phyloP scores from a whole-genome alignment of 139 green algal genomes.

The Zygnema circumcarinatum region DNA sequence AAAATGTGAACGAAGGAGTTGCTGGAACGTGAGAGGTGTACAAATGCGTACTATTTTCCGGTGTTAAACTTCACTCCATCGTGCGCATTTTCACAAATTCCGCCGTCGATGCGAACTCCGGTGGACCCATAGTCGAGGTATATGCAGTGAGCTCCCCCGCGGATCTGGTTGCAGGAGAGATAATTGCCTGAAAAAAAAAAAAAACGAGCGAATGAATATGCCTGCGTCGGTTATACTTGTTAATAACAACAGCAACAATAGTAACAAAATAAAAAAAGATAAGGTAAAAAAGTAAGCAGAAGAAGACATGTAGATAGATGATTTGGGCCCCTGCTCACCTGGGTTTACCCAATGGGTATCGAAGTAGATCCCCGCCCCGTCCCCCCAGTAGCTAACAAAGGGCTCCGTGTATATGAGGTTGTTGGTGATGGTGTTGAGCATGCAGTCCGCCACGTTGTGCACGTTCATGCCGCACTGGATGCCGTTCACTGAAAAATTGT shows the following conservation, averaged over 20 bases:
- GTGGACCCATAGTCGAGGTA: not conserved
- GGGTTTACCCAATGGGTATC: conserved; percentile 35
- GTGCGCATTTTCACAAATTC: not conserved
- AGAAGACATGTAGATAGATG: too few species aligned
- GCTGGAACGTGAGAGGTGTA: too few species aligned
- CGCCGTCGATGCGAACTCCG: not conserved
- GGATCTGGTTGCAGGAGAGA: not conserved
- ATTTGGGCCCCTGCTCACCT: not conserved
- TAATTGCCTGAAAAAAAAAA: not conserved
- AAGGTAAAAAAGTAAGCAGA: too few species aligned
- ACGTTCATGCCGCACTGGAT: not conserved
- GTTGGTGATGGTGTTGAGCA: conserved; percentile 30
- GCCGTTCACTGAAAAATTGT: not conserved
- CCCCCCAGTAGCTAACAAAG: not conserved
- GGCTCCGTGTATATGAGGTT: conserved; percentile 17
- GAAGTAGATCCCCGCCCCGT: conserved; percentile 18
- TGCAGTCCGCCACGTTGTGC: conserved; percentile 11
- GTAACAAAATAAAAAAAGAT: too few species aligned
- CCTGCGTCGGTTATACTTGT: too few species aligned
- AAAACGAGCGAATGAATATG: not conserved
- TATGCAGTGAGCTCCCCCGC: not conserved
- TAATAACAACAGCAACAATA: too few species aligned
- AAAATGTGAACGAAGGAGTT: too few species aligned
- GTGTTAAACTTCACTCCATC: conserved; percentile 16
- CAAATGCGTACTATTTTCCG: conserved; percentile 15